phyloP scores from a whole-genome alignment of 2,329 filamentous ascomycete genomes.

The Pseudofabraea citricarpa region DNA sequence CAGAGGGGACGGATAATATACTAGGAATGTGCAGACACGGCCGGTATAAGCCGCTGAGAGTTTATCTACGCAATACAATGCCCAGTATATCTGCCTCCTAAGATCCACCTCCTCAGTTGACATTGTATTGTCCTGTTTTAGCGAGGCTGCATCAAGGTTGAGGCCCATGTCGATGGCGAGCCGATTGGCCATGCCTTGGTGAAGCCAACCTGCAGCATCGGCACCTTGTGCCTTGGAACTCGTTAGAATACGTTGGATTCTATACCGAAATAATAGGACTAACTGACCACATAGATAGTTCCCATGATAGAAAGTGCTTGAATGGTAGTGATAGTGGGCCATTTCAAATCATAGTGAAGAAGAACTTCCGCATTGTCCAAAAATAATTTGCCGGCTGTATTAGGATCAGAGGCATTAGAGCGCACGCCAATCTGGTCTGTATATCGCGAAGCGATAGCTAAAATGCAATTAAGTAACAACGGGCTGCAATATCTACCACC shows the following conservation, averaged over 20 bases:
- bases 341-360: constrained; percentile 1
- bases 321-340: not conserved
- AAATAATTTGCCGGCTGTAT: not conserved
- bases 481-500: not conserved
- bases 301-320: not conserved
- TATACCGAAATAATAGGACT: too few relatives aligned
- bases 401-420: not conserved
- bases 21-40: not conserved
- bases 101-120: not conserved
- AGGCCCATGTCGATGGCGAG: not conserved
- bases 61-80: not conserved
- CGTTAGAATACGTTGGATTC: too few relatives aligned
- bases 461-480: not conserved
- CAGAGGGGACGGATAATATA: not conserved
- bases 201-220: not conserved
- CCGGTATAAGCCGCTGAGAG: not conserved
- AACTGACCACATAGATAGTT: not conserved
- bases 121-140: not conserved
- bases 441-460: not conserved
- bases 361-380: not conserved
- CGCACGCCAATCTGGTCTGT: not conserved
- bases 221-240: not conserved
- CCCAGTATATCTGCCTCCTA: not conserved
- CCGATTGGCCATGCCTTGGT: not conserved
- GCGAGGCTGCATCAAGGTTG: not conserved